phyloP scores from a whole-genome alignment of 2,329 filamentous ascomycete species.

The Didymella segeticola region DNA sequence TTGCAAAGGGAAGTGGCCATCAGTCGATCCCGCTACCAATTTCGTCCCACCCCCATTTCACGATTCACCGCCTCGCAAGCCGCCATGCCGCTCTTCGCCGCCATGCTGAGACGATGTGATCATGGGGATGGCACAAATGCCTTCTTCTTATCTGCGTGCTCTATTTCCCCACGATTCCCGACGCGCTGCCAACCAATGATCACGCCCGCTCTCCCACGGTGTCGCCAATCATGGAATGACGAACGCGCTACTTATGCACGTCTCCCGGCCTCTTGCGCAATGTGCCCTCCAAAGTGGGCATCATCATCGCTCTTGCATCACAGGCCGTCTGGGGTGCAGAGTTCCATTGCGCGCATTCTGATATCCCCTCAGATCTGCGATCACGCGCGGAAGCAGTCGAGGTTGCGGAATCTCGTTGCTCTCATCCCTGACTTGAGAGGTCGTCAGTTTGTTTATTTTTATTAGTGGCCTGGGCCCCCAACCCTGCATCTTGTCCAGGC shows the following conservation, averaged over 20 bases:
- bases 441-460: background rate
- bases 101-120: conserved; percentile 20
- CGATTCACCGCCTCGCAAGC: conserved; percentile 17
- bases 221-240: conserved; percentile 19
- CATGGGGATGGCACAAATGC: conserved; percentile 18
- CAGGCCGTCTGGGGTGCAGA: conserved; percentile 29
- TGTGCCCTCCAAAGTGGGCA: conserved; percentile 8
- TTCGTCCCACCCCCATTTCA: conserved; percentile 16
- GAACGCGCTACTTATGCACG: conserved; percentile 21
- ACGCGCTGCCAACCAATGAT: conserved; percentile 18
- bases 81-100: conserved; percentile 17
- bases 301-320: conserved; percentile 21
- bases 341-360: conserved; percentile 3
- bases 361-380: conserved; percentile 20
- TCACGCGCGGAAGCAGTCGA: conserved; percentile 11
- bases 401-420: background rate
- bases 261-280: conserved; percentile 14
- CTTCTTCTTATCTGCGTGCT: conserved; percentile 20
- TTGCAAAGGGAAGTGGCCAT: conserved; percentile 5
- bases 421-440: conserved; percentile 3
- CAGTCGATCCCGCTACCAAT: conserved; percentile 10
- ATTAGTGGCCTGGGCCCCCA: conserved; percentile 8
- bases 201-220: conserved; percentile 8
- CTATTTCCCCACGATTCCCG: conserved; percentile 19
- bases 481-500: background rate